Conservation (phyloP, 2,329 filamentous ascomycete species). For the Penicillium sp. region DNA sequence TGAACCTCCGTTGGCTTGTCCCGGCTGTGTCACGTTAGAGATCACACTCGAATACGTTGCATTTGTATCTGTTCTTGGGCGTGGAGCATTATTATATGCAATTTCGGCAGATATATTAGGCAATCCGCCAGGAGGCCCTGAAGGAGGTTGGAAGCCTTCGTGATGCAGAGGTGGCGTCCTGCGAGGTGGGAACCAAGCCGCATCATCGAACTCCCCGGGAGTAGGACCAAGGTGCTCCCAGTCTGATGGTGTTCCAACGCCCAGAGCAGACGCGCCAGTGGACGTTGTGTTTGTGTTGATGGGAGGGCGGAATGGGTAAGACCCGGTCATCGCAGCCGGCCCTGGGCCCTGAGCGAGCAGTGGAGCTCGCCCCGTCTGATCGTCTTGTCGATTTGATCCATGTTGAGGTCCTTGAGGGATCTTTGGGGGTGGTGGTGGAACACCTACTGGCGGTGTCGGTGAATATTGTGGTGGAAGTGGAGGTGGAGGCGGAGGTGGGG, state of each 20-base stretch:
- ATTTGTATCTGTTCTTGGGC: constrained; percentile 11
- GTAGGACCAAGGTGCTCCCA: constrained; percentile 47
- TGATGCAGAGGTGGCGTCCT: constrained; percentile 12
- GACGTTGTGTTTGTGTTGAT: constrained; percentile 19
- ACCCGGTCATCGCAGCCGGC: constrained; percentile 19
- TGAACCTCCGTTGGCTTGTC: constrained; percentile 15
- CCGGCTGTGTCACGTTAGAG: constrained; percentile 3
- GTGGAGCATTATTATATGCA: constrained; percentile 6
- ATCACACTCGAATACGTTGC: constrained; percentile 1
- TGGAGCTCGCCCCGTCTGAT: constrained; percentile 17
- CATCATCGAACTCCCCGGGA: constrained; percentile 41
- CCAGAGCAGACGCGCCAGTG: constrained; percentile 40
- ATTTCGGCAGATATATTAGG: not conserved
- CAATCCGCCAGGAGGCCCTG: constrained; percentile 13
- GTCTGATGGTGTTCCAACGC: constrained; percentile 46
- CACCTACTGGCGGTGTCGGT: constrained; percentile 18
- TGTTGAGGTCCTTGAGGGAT: constrained; percentile 37
- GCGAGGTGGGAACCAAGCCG: constrained; percentile 22
- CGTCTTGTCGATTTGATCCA: constrained; percentile 26
- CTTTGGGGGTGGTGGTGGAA: constrained; percentile 44
- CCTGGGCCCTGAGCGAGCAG: constrained; percentile 18
- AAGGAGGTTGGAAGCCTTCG: constrained; percentile 12
- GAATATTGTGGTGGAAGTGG: constrained; percentile 24
- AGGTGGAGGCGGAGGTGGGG: constrained; percentile 9
- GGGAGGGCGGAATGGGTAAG: constrained; percentile 14